These are phyloP conservation scores for Wickerhamomyces bovis DNA, from an alignment of 805 yeast genomes.

Conservation along the genomic window DNA sequence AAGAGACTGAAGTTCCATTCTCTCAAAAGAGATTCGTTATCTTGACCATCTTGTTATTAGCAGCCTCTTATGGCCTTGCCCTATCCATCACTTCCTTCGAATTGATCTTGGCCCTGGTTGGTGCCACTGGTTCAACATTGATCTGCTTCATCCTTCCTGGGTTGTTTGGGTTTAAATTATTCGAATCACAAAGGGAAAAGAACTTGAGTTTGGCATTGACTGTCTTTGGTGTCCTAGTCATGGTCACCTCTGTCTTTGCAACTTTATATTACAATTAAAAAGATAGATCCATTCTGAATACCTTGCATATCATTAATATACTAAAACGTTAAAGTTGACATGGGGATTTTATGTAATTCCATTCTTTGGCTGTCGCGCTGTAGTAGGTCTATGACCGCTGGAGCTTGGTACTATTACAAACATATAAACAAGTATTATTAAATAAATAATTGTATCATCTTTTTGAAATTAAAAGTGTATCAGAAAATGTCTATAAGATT, in stretches of 20 bases:
- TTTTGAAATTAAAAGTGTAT: no score
- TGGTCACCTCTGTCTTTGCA: constrained; percentile 55
- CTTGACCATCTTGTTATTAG: constrained; percentile 42
- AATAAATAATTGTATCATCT: neutral
- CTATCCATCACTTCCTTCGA: constrained; percentile 58
- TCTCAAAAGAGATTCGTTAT: constrained; percentile 39
- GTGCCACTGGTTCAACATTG: constrained; percentile 79
- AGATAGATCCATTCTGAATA: neutral
- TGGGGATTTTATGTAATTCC: no score
- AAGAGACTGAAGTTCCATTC: constrained; percentile 35
- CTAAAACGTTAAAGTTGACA: no score
- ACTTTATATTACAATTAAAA: constrained; percentile 20
- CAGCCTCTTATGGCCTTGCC: constrained; percentile 50
- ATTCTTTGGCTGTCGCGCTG: no score
- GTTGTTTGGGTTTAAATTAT: constrained; percentile 54
- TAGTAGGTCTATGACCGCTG: no score
- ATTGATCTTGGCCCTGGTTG: constrained; percentile 64
- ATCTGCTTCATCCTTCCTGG: constrained; percentile 79
- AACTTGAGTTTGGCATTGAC: constrained; percentile 49
- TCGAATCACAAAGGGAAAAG: constrained; percentile 31
- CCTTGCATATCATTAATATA: neutral
- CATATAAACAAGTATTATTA: neutral
- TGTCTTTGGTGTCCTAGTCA: constrained; percentile 65
- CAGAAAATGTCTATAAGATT: neutral
- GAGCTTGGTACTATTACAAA: no score